Conservation (phyloP, 2,329 filamentous ascomycete species). For the Colletotrichum sublineola region DNA sequence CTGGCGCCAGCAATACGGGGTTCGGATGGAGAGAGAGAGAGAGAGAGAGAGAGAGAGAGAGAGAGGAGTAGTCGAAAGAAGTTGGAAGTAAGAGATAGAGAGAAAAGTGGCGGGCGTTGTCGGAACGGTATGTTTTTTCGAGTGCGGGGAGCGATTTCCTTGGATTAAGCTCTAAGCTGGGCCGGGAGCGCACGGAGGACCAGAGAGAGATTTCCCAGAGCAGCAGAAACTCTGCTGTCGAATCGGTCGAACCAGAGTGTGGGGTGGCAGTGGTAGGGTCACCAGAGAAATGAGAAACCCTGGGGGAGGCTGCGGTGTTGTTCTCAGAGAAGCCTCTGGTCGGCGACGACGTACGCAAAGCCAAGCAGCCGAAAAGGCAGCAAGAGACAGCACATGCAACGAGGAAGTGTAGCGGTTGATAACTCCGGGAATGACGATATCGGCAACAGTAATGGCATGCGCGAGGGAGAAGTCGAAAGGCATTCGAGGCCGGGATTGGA, state of each 20-base stretch:
- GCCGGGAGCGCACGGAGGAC: slow-evolving; percentile 28
- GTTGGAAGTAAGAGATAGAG: slow-evolving; percentile 45
- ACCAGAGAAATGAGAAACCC: not conserved
- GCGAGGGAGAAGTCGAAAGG: slow-evolving; percentile 11
- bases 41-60: slow-evolving; percentile 6
- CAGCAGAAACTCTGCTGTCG: slow-evolving; percentile 30
- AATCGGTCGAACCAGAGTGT: slow-evolving; percentile 32
- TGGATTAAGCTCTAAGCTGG: slow-evolving; percentile 35
- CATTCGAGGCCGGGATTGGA: slow-evolving; percentile 16
- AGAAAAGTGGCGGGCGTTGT: slow-evolving; percentile 43
- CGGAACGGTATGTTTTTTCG: slow-evolving; percentile 32
- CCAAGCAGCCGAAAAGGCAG: slow-evolving; percentile 24
- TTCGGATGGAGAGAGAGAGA: slow-evolving; percentile 1
- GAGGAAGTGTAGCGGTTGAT: slow-evolving; percentile 7
- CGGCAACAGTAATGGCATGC: slow-evolving; percentile 12
- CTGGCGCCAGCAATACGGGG: not conserved
- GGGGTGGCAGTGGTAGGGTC: slow-evolving; percentile 4
- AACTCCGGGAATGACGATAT: slow-evolving; percentile 20
- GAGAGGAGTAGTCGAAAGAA: slow-evolving; percentile 38
- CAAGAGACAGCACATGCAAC: slow-evolving; percentile 21
- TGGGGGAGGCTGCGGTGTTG: not conserved
- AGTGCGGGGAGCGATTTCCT: slow-evolving; percentile 30
- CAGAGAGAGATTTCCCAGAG: slow-evolving; percentile 4
- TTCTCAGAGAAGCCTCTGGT: slow-evolving; percentile 7
- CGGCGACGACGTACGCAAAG: slow-evolving; percentile 10